A percentile compares a stretch with the other conserved stretches of the same genome.
Conservation (phyloP, 768 basidiomycete species). For the Royoungia palumana region DNA sequence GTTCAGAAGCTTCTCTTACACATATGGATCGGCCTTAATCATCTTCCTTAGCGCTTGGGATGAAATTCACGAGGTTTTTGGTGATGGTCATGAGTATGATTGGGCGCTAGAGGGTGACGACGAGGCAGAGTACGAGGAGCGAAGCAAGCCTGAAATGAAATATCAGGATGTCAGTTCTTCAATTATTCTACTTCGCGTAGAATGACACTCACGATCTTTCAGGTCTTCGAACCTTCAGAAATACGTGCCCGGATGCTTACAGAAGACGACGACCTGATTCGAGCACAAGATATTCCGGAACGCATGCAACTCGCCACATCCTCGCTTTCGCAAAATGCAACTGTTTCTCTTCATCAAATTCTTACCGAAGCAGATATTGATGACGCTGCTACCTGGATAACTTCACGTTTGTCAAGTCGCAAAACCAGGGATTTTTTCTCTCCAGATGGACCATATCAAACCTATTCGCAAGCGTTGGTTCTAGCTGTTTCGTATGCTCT, state of each 20-base stretch:
- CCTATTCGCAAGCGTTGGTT: slow-evolving; percentile 66
- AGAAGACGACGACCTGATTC: slow-evolving; percentile 91
- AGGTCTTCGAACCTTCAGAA: slow-evolving; percentile 99
- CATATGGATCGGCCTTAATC: slow-evolving; percentile 7
- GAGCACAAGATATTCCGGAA: slow-evolving; percentile 88
- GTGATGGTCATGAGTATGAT: slow-evolving; percentile 94
- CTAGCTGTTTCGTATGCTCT: slow-evolving; percentile 77
- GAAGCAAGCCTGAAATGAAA: slow-evolving; percentile 68
- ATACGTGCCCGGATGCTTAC: slow-evolving; percentile 86
- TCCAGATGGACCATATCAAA: slow-evolving; percentile 54
- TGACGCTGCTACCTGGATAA: slow-evolving; percentile 86
- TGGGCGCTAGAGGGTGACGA: slow-evolving; percentile 90
- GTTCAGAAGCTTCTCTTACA: slow-evolving; percentile 27
- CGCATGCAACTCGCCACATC: slow-evolving; percentile 91
- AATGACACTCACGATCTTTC: slow-evolving; percentile 9
- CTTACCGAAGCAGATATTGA: slow-evolving; percentile 71
- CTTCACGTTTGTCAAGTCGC: slow-evolving; percentile 65
- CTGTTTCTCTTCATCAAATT: slow-evolving; percentile 56
- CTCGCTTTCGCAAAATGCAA: slow-evolving; percentile 67
- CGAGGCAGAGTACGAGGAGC: slow-evolving; percentile 41
- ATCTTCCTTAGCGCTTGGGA: slow-evolving; percentile 75
- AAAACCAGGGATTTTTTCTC: slow-evolving; percentile 75
- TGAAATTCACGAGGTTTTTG: slow-evolving; percentile 94
- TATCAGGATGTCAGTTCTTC: slow-evolving; percentile 68
- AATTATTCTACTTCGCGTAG: slow-evolving; percentile 2